phyloP scores from a whole-genome alignment of 73 alveolate genomes.

The Tetrahymena thermophila region DNA sequence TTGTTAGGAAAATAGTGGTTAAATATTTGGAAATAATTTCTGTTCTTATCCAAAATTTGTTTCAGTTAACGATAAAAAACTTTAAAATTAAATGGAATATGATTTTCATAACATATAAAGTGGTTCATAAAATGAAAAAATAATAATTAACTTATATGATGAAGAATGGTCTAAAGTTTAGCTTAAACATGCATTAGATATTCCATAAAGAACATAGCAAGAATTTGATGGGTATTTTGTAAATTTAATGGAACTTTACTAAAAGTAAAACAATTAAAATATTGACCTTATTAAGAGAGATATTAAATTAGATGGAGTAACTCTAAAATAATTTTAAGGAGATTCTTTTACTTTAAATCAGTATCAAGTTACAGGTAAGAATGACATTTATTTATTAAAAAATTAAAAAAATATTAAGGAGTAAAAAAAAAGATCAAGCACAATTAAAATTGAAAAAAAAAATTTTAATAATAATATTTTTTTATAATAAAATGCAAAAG shows the following conservation, averaged over 20 bases:
- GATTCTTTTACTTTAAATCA: not conserved
- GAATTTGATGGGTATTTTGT: not conserved
- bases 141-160: not conserved
- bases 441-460: no score
- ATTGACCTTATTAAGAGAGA: not conserved
- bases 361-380: not conserved
- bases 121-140: not conserved
- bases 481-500: not conserved
- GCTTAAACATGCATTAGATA: not conserved
- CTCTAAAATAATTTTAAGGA: not conserved
- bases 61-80: not conserved
- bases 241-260: not conserved
- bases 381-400: no score
- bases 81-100: not conserved
- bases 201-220: not conserved
- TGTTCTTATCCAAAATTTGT: not conserved
- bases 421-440: no score
- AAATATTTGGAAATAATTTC: not conserved
- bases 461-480: no score
- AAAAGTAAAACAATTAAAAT: no score
- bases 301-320: not conserved
- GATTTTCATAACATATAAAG: not conserved
- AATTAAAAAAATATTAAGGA: no score
- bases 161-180: not conserved
- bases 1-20: not conserved